Conservation (phyloP, 345 rosid genomes). For the Dimocarpus longan region DNA sequence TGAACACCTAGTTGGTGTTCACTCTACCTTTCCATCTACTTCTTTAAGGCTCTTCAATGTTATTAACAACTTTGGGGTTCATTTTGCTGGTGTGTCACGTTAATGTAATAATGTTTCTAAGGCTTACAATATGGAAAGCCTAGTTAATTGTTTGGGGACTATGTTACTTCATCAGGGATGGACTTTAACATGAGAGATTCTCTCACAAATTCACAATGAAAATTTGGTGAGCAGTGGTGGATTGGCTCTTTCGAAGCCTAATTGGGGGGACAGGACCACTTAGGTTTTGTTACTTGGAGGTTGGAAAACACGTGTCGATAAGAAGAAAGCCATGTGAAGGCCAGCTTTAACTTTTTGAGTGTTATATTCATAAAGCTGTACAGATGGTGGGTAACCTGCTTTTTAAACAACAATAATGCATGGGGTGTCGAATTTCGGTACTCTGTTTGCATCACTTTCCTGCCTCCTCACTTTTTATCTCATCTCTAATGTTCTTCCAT, state of each 20-base stretch:
- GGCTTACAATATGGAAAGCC: neutral
- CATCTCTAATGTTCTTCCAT: constrained; percentile 11
- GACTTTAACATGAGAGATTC: neutral
- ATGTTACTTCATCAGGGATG: neutral
- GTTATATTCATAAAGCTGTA: constrained; percentile 26
- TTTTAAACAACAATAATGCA: constrained; percentile 40
- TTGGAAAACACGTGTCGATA: constrained; percentile 27
- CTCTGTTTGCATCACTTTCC: constrained; percentile 27
- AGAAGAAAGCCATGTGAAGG: constrained; percentile 47
- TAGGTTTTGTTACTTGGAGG: neutral
- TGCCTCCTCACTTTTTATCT: constrained; percentile 23
- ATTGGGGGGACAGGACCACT: neutral
- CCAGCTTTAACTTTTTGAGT: constrained; percentile 43
- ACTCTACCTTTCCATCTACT: neutral
- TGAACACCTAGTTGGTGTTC: neutral
- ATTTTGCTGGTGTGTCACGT: constrained; percentile 2
- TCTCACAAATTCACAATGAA: neutral
- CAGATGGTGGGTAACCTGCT: constrained; percentile 31
- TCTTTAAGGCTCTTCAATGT: constrained; percentile 1
- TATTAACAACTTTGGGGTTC: neutral
- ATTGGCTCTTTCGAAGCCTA: constrained; percentile 18
- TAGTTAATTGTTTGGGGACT: neutral
- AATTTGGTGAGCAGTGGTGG: constrained; percentile 27
- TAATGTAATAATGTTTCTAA: neutral
- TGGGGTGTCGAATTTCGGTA: constrained; percentile 34